Evolutionary conservation across 805 yeast genomes (phyloP).

Genomic region (Helenozyma baotianmanensis): DNA sequence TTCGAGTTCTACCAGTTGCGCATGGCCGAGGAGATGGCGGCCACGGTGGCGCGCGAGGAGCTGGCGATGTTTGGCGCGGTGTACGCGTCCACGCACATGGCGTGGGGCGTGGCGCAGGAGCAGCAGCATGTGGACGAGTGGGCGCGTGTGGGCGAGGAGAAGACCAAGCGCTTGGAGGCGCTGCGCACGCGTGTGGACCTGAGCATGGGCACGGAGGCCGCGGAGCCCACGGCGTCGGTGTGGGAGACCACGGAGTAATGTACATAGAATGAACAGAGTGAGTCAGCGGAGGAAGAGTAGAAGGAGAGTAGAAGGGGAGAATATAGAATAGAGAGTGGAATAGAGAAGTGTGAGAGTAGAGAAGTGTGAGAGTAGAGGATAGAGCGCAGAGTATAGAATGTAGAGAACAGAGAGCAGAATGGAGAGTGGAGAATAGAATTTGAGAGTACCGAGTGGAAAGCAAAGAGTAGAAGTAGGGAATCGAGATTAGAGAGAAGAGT

Average conservation of each 20-base stretch:
- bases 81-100: constrained; percentile 56
- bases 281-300: no score
- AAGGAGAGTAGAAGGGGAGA: no score
- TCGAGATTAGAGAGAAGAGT: no score
- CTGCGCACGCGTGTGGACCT: constrained; percentile 21
- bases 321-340: no score
- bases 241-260: constrained; percentile 20
- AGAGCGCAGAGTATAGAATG: no score
- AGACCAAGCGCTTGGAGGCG: constrained; percentile 54
- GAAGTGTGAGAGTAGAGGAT: no score
- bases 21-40: constrained; percentile 77
- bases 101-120: constrained; percentile 68
- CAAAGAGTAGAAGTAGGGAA: no score
- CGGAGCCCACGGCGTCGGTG: constrained; percentile 18
- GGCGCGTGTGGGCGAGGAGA: constrained; percentile 64
- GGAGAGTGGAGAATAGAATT: no score
- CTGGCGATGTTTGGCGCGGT: constrained; percentile 80
- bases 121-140: constrained; percentile 67
- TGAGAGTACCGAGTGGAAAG: no score
- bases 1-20: constrained; percentile 84
- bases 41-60: constrained; percentile 73
- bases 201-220: constrained; percentile 15
- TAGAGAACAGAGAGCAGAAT: no score
- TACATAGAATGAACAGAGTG: no score
- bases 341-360: no score